These are phyloP conservation scores for Trametes cubensis DNA, from an alignment of 768 basidiomycete species.

Conservation along the genomic window DNA sequence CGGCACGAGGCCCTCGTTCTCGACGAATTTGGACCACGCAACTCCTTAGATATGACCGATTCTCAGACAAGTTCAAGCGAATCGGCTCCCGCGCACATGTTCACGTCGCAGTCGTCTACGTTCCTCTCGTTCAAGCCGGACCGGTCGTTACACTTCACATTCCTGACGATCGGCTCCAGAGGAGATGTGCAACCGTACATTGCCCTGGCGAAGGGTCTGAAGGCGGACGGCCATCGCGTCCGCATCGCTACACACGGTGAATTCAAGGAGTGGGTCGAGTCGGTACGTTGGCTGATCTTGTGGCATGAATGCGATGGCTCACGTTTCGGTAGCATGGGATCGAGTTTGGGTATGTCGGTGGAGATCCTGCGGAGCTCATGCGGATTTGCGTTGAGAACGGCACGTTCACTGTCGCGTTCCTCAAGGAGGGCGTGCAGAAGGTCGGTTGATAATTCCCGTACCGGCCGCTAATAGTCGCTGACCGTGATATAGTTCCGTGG, in stretches of 20 bases:
- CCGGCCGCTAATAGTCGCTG: not conserved
- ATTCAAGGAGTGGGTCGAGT: conserved; percentile 93
- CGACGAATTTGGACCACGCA: conserved; percentile 76
- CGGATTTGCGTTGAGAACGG: conserved; percentile 98
- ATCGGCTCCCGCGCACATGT: conserved; percentile 89
- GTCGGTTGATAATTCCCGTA: conserved; percentile 41
- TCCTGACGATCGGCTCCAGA: conserved; percentile 93
- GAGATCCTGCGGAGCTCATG: conserved; percentile 98
- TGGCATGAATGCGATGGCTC: not conserved
- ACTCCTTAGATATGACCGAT: conserved; percentile 41
- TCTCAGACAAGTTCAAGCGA: conserved; percentile 52
- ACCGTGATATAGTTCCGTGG: conserved; percentile 75
- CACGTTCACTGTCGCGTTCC: conserved; percentile 92
- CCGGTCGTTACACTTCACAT: conserved; percentile 84
- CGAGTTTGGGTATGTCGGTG: conserved; percentile 91
- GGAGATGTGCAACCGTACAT: conserved; percentile 99
- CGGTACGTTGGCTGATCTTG: conserved; percentile 53
- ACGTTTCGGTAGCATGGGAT: conserved; percentile 76
- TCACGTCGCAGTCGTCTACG: conserved; percentile 92
- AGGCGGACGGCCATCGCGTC: conserved; percentile 85
- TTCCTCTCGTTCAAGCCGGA: conserved; percentile 96
- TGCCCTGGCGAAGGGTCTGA: conserved; percentile 87
- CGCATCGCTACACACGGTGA: conserved; percentile 96
- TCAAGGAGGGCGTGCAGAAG: conserved; percentile 89
- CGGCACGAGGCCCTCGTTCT: conserved; percentile 76